A percentile compares a stretch with the other conserved stretches of the same genome.
phyloP scores from a whole-genome alignment of 202 grass and related monocot genomes.

The Setaria viridis region DNA sequence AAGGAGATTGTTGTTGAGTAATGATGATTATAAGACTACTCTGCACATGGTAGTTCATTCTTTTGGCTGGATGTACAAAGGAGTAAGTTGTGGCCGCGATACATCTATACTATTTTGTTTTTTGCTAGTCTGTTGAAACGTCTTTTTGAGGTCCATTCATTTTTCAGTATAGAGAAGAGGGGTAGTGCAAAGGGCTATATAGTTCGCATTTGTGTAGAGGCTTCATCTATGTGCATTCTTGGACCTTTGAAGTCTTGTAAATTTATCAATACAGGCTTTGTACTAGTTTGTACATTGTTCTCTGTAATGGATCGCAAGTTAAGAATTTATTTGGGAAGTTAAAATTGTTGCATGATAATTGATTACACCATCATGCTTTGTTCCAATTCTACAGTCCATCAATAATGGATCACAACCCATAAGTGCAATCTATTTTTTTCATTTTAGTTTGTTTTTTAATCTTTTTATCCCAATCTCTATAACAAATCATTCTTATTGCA shows the following conservation, averaged over 20 bases:
- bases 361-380: not conserved
- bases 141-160: not conserved
- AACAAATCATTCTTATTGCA: not conserved
- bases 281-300: not conserved
- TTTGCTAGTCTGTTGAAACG: not conserved
- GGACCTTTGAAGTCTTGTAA: slow-evolving; percentile 16
- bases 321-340: not conserved
- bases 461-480: not conserved
- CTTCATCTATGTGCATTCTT: slow-evolving; percentile 25
- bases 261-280: not conserved
- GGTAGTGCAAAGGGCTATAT: not conserved
- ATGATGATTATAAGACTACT: not conserved
- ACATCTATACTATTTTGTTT: not conserved
- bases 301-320: not conserved
- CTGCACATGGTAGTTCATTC: slow-evolving; percentile 24
- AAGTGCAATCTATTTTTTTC: not conserved
- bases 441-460: not conserved
- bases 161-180: slow-evolving; percentile 21
- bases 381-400: not conserved
- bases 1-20: slow-evolving; percentile 63
- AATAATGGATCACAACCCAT: not conserved
- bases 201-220: slow-evolving; percentile 13
- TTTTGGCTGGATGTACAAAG: slow-evolving; percentile 34
- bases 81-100: slow-evolving; percentile 26
- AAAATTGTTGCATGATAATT: not conserved